phyloP scores from a whole-genome alignment of 345 rosid genomes.

The Aquilaria yunnanensis region DNA sequence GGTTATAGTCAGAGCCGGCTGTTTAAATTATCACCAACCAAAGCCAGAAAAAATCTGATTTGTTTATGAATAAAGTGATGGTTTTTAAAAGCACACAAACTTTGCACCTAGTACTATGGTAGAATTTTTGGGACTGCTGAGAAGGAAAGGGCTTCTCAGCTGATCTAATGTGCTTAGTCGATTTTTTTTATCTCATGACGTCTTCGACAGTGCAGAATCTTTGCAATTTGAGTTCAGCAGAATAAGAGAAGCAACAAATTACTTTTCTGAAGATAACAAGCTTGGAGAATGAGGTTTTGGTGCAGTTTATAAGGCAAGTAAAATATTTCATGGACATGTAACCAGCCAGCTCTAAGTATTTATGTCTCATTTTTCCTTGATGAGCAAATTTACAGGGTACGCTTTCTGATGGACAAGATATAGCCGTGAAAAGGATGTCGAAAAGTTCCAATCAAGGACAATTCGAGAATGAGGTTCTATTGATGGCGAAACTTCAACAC shows the following conservation, averaged over 20 bases:
- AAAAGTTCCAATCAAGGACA: slow-evolving; percentile 38
- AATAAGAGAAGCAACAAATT: slow-evolving; percentile 35
- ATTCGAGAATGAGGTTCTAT: slow-evolving; percentile 38
- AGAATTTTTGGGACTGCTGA: slow-evolving; percentile 10
- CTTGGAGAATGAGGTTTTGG: slow-evolving; percentile 66
- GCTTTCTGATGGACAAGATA: slow-evolving; percentile 24
- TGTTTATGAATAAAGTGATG: no score
- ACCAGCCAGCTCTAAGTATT: neutral
- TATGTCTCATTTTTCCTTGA: neutral
- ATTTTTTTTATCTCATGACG: neutral
- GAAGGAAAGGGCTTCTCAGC: neutral
- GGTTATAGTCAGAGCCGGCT: no score
- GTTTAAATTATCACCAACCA: no score
- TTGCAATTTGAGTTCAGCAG: slow-evolving; percentile 27
- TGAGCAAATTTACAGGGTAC: slow-evolving; percentile 26
- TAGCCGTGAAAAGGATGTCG: slow-evolving; percentile 46
- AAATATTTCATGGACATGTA: neutral
- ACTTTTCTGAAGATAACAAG: slow-evolving; percentile 35
- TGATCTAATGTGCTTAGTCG: neutral
- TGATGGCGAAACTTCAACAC: slow-evolving; percentile 50
- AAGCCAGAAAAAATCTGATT: neutral
- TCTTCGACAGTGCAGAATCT: slow-evolving; percentile 21
- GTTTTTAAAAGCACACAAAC: neutral
- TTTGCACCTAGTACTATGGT: neutral
- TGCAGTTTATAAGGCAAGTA: slow-evolving; percentile 41